A percentile compares a stretch with the other conserved stretches of the same genome.
These are phyloP conservation scores for Backusella morwellensis DNA, from an alignment of 192 early-diverging fungal species.

Conservation along the genomic window DNA sequence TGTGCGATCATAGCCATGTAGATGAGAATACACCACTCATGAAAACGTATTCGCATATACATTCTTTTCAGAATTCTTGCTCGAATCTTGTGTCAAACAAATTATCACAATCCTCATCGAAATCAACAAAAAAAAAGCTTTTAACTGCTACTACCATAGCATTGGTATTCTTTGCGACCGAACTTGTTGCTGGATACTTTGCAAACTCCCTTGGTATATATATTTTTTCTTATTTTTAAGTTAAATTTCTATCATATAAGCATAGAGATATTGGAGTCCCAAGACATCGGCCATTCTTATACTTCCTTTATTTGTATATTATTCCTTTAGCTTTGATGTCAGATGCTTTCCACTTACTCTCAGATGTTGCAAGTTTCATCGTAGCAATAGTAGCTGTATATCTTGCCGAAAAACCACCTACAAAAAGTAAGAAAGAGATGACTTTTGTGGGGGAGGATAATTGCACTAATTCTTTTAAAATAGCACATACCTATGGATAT, in stretches of 20 bases:
- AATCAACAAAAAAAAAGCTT: constrained; percentile 41
- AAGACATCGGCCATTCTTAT: background rate
- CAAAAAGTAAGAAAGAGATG: constrained; percentile 36
- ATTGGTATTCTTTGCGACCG: constrained; percentile 60
- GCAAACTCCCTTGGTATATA: constrained; percentile 46
- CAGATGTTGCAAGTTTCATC: constrained; percentile 71
- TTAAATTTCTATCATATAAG: background rate
- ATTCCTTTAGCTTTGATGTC: constrained; percentile 61
- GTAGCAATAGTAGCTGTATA: constrained; percentile 69
- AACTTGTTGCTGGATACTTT: constrained; percentile 60
- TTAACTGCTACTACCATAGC: constrained; percentile 57
- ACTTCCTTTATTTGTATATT: background rate
- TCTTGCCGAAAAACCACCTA: constrained; percentile 59
- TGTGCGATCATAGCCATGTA: background rate
- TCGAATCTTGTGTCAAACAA: constrained; percentile 21
- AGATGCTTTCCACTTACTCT: constrained; percentile 74
- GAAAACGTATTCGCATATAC: background rate
- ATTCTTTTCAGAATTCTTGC: constrained; percentile 2
- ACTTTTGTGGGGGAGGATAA: background rate
- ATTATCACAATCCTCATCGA: background rate
- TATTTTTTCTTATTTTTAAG: background rate
- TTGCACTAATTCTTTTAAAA: background rate
- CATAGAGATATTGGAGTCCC: too few relatives aligned
- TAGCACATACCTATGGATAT: constrained; percentile 70
- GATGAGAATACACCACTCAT: background rate